Percentiles rank a stretch among this genome's conserved stretches.
Conservation (phyloP, 2,329 filamentous ascomycete genomes). For the Trichoderma polysporum region DNA sequence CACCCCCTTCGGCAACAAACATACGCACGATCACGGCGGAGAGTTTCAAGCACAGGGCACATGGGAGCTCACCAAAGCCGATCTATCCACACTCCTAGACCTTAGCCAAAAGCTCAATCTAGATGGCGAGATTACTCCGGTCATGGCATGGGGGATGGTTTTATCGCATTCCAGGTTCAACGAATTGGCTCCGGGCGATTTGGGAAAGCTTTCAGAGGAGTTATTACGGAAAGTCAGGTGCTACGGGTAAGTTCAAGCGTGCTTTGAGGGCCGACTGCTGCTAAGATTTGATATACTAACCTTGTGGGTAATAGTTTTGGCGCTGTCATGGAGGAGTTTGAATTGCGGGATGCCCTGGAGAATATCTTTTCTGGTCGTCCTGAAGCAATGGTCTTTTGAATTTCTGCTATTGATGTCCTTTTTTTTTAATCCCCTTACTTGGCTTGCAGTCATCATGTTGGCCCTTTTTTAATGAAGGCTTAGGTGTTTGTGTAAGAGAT, state of each 20-base stretch:
- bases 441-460: not conserved
- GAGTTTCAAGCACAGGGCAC: slow-evolving; percentile 57
- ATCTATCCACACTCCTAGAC: slow-evolving; percentile 78
- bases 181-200: slow-evolving; percentile 66
- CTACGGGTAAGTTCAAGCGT: slow-evolving; percentile 78
- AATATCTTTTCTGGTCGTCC: slow-evolving; percentile 45
- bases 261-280: not conserved
- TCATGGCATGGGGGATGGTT: slow-evolving; percentile 91
- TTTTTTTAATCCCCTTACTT: not conserved
- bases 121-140: slow-evolving; percentile 88
- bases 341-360: slow-evolving; percentile 75
- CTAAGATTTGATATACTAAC: slow-evolving; percentile 10
- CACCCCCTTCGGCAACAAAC: slow-evolving; percentile 52
- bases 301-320: slow-evolving; percentile 50
- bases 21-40: slow-evolving; percentile 36
- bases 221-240: slow-evolving; percentile 81
- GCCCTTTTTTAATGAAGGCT: not conserved
- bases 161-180: slow-evolving; percentile 67
- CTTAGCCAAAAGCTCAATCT: slow-evolving; percentile 79
- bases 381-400: slow-evolving; percentile 24
- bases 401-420: not conserved
- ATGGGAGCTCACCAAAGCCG: slow-evolving; percentile 73
- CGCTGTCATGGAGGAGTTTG: slow-evolving; percentile 65
- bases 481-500: not conserved
- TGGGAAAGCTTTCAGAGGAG: slow-evolving; percentile 69